Evolutionary conservation across 495 filamentous ascomycete species (phyloP), one percentile per base, ranked within the genome.

Genomic region (Annulohypoxylon bovei): DNA sequence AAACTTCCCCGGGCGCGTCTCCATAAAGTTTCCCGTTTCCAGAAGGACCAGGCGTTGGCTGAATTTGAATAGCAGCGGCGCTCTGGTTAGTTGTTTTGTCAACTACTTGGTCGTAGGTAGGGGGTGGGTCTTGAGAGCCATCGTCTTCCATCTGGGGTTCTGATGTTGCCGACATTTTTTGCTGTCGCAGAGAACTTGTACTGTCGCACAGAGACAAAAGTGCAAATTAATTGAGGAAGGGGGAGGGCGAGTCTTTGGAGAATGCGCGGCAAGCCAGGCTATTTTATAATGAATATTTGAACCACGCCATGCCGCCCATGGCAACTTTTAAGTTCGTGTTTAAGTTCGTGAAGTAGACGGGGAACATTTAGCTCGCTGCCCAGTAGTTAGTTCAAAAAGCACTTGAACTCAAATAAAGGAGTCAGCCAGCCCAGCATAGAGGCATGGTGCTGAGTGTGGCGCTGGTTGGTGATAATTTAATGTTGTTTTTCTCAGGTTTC

Each of bases 1-100:
- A 55, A n/a, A 8, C 1, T 33, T 12, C 25, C 22, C 33, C 47
- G 2, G 60, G 49, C 49, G 23, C 42, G 49, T 54, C 35, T 0
- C 0, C 22, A 33, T 11, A 63, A 3, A 32, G 1, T 25, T 33
- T 42, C 55, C 60, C 47, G 60, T 63, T 54, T 63, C 60, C 47
- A 33, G 60, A 47, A 63, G 47, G 47, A 55, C 35, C 60, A 28
- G 60, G 33, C 49, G 60, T 27, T 63, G 47, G 60, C 35, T 63
- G 32, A 23, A 54, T 44, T 32, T 54, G 46, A 28, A 62, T 14
- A 53, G 47, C 35, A 37, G 33, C 22, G 20, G 30, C 47, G 60
- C 35, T 54, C 33, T 63, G 47, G 32, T 28, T 40, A 40, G 46
- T 37, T 30, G 14, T 20, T 55, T 52, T n/a, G 32, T 55, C 47